Evolutionary conservation across 2,329 filamentous ascomycete genomes (phyloP).

Genomic region (Penicillium sp.): DNA sequence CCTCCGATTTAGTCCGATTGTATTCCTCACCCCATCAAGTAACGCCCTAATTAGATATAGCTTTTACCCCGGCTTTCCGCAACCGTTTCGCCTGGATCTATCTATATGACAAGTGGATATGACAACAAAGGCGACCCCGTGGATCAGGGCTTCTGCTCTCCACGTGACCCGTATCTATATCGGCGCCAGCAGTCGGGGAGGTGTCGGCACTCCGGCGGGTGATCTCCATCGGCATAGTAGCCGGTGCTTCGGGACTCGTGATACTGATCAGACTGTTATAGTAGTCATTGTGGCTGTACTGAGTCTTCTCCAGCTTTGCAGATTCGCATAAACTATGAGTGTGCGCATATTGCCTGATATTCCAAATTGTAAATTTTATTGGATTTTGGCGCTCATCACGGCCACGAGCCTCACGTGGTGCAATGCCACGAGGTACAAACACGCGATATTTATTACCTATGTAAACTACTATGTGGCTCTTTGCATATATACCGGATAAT

Average conservation of each 20-base stretch:
- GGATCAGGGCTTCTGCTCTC: neutral
- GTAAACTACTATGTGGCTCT: neutral
- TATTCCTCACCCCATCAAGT: neutral
- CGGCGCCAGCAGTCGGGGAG: conserved; percentile 14
- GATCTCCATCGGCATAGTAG: conserved; percentile 1
- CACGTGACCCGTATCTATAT: conserved; percentile 15
- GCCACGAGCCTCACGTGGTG: neutral
- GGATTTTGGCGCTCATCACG: neutral
- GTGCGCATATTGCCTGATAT: neutral
- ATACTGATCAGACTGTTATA: neutral
- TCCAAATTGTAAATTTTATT: neutral
- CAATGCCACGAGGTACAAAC: neutral
- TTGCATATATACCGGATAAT: too few relatives aligned
- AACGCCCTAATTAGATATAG: neutral
- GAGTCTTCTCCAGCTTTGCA: too few relatives aligned
- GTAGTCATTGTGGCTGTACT: too few relatives aligned
- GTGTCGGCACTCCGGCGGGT: neutral
- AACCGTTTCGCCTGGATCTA: neutral
- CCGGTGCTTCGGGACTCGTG: conserved; percentile 3
- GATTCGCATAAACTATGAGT: too few relatives aligned
- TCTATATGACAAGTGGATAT: neutral
- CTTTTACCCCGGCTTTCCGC: neutral
- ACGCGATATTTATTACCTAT: neutral
- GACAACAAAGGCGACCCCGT: neutral
- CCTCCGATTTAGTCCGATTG: neutral